Evolutionary conservation across 2,329 filamentous ascomycete genomes (phyloP).

Genomic region (Aspergillus oerlinghausenensis): DNA sequence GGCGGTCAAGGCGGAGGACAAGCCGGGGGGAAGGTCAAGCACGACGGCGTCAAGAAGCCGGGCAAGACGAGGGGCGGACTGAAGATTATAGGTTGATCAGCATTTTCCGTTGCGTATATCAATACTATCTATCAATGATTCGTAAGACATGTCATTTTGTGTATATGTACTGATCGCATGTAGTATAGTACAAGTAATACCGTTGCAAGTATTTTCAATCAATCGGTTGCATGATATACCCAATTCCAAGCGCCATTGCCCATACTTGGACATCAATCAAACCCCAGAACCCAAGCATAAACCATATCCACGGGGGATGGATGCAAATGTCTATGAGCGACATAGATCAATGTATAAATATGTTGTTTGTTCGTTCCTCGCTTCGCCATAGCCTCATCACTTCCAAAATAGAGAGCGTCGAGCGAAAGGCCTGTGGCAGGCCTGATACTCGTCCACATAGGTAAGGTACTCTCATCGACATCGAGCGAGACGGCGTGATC

Average conservation of each 20-base stretch:
- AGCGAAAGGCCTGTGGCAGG: too few species aligned
- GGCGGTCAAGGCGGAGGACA: conserved; percentile 27
- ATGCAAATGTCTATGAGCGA: neutral
- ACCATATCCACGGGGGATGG: neutral
- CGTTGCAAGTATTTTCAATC: neutral
- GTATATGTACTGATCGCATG: neutral
- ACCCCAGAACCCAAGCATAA: neutral
- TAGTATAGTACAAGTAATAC: neutral
- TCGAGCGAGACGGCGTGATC: neutral
- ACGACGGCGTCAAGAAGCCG: conserved; percentile 43
- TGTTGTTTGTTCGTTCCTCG: neutral
- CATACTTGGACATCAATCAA: neutral
- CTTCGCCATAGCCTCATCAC: neutral
- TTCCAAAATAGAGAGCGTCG: neutral
- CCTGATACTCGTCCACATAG: too few species aligned
- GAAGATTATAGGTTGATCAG: conserved; percentile 39
- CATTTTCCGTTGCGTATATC: neutral
- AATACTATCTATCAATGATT: neutral
- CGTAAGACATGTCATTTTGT: neutral
- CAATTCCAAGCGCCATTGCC: neutral
- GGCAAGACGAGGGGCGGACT: conserved; percentile 44
- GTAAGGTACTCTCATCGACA: too few species aligned
- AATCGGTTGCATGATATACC: neutral
- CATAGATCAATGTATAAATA: conserved; percentile 1
- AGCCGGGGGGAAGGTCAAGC: conserved; percentile 39